These are phyloP conservation scores for Linanthus parryae DNA, from an alignment of 148 eudicot genomes.

Conservation along the genomic window DNA sequence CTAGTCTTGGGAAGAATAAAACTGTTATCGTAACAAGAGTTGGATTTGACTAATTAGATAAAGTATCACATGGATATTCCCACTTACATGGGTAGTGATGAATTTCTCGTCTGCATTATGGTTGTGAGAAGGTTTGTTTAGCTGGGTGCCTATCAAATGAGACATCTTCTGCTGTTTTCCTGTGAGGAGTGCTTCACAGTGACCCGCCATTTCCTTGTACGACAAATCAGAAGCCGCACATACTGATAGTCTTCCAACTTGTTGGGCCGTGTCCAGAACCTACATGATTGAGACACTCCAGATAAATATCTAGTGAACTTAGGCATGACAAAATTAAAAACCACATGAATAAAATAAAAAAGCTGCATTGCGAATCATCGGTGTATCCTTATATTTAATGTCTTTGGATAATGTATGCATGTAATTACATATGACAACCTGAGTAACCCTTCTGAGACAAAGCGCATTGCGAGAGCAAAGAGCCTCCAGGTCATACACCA, in stretches of 20 bases:
- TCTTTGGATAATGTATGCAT: too few species aligned
- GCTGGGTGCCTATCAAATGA: constrained; percentile 47
- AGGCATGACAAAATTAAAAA: background rate
- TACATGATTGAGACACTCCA: too few species aligned
- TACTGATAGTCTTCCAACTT: constrained; percentile 76
- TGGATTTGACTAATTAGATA: constrained; percentile 11
- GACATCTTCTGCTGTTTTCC: constrained; percentile 93
- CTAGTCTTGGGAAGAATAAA: too few species aligned
- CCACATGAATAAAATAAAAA: too few species aligned
- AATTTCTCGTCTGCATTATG: constrained; percentile 19
- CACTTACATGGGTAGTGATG: constrained; percentile 17
- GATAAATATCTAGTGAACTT: background rate
- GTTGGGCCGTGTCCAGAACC: constrained; percentile 82
- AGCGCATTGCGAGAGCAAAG: too few species aligned
- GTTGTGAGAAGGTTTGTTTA: constrained; percentile 14
- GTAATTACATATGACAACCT: too few species aligned
- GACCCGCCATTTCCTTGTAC: constrained; percentile 81
- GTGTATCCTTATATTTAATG: too few species aligned
- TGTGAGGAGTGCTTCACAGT: constrained; percentile 77
- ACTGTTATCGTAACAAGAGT: background rate
- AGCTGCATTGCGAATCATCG: too few species aligned
- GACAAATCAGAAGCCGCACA: constrained; percentile 66
- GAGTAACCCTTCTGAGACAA: too few species aligned
- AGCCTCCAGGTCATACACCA: too few species aligned
- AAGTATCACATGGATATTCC: constrained; percentile 20